Evolutionary conservation across 257 asterid species (phyloP).

Genomic region (Solanum sejunctum): DNA sequence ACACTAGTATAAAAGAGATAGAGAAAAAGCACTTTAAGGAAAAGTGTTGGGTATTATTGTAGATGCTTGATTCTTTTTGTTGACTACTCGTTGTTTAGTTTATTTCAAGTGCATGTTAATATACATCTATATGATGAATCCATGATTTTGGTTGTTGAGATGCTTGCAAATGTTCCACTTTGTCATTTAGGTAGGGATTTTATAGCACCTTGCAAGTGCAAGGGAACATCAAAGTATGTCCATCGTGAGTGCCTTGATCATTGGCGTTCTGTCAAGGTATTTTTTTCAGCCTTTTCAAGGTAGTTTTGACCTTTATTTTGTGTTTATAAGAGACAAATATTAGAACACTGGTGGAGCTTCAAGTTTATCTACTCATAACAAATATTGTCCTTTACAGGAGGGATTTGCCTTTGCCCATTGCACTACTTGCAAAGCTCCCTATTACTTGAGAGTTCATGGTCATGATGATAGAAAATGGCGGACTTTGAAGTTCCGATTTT

Average conservation of each 20-base stretch:
- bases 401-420: conserved; percentile 94
- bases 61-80: not conserved
- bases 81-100: not conserved
- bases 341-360: not conserved
- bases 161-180: not conserved
- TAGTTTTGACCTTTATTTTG: not conserved
- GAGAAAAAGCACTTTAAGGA: not conserved
- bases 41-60: not conserved
- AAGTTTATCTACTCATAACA: not conserved
- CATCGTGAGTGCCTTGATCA: conserved; percentile 93
- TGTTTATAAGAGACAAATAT: not conserved
- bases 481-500: conserved; percentile 80
- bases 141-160: not conserved
- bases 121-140: not conserved
- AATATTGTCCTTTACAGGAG: conserved; percentile 40
- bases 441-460: conserved; percentile 68
- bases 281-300: not conserved
- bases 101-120: not conserved
- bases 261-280: conserved; percentile 93
- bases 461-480: conserved; percentile 82
- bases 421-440: conserved; percentile 94
- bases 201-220: conserved; percentile 95
- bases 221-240: conserved; percentile 84
- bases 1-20: not conserved
- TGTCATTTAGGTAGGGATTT: conserved; percentile 75